Evolutionary conservation across 2,329 filamentous ascomycete genomes (phyloP).

Genomic region (Pseudofabraea citricarpa): DNA sequence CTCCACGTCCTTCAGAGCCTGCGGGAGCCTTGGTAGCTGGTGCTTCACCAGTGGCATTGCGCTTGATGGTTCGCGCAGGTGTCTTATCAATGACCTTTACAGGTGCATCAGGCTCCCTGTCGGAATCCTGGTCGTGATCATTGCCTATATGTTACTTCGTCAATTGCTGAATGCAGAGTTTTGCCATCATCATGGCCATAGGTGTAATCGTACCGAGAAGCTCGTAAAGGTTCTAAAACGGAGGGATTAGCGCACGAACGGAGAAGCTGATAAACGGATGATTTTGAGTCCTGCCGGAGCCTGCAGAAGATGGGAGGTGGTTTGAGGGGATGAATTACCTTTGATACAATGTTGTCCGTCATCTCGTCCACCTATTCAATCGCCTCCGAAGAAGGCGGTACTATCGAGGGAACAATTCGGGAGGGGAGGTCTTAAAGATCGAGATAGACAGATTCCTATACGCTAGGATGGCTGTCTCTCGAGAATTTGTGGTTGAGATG

Average conservation of each 20-base stretch:
- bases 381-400: conserved; percentile 33
- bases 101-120: conserved; percentile 71
- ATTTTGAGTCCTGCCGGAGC: too few relatives aligned
- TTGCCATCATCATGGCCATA: too few relatives aligned
- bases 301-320: too few relatives aligned
- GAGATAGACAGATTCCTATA: conserved; percentile 31
- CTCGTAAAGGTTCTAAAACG: conserved; percentile 85
- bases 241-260: conserved; percentile 31
- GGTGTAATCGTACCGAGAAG: conserved; percentile 97
- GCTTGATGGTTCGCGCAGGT: conserved; percentile 68
- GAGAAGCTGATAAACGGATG: conserved; percentile 14
- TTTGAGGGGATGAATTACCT: conserved; percentile 21
- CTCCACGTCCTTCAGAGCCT: conserved; percentile 18
- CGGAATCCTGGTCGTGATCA: conserved; percentile 60
- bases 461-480: conserved; percentile 32
- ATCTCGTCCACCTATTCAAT: conserved; percentile 31
- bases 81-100: conserved; percentile 88
- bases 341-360: conserved; percentile 31
- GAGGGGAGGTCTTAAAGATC: conserved; percentile 16
- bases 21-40: conserved; percentile 37
- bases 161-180: too few relatives aligned
- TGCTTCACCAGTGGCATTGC: conserved; percentile 74
- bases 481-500: conserved; percentile 19
- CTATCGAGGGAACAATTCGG: conserved; percentile 32
- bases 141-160: conserved; percentile 37